Conservation (phyloP, 306 rosid genomes). For the Cicer bijugum region DNA sequence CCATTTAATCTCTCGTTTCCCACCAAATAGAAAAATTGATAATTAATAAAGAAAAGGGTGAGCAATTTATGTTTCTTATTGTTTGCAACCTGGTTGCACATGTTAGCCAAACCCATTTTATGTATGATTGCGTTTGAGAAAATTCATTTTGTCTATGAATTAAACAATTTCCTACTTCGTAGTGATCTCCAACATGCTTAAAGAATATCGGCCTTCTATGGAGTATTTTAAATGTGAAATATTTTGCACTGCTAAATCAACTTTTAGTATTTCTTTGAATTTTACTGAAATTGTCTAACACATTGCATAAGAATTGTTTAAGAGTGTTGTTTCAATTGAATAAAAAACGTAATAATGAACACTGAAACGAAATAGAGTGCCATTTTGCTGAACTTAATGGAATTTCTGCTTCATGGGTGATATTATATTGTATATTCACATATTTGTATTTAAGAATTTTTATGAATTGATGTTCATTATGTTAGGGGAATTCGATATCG, state of each 20-base stretch:
- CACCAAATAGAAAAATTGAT: no score
- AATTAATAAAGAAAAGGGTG: no score
- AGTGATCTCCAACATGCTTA: constrained; percentile 27
- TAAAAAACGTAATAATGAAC: background rate
- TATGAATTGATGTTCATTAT: constrained; percentile 43
- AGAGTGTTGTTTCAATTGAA: background rate
- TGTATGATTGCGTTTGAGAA: background rate
- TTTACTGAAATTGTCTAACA: constrained; percentile 13
- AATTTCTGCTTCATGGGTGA: constrained; percentile 9
- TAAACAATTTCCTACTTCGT: background rate
- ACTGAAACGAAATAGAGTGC: background rate
- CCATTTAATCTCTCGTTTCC: no score
- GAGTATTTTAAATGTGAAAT: background rate
- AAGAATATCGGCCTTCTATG: background rate
- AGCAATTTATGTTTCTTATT: no score
- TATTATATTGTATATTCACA: constrained; percentile 35
- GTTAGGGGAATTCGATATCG: constrained; percentile 89
- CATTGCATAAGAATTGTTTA: background rate
- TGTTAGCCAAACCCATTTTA: background rate
- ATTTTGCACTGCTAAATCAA: constrained; percentile 3
- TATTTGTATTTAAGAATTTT: constrained; percentile 33
- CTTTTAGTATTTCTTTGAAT: background rate
- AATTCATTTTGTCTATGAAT: background rate
- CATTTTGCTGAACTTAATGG: background rate
- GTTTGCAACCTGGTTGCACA: no score